Percentiles rank a stretch among this genome's conserved stretches.
phyloP scores from a whole-genome alignment of 78 protist species.

The Chrysochromulina tobinii region DNA sequence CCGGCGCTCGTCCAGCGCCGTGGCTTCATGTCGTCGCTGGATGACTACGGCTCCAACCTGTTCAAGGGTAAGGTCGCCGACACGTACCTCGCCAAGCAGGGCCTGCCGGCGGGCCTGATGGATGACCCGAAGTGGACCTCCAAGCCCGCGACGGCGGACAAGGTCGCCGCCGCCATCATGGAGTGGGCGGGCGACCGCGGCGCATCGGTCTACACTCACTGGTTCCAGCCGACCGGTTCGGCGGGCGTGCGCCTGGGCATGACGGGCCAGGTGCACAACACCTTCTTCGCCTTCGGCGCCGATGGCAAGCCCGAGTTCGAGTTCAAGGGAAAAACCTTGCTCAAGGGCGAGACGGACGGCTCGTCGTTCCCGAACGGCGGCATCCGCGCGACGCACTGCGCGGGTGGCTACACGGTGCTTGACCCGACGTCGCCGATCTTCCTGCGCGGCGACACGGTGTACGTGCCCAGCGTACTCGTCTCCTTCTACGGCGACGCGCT shows the following conservation, averaged over 20 bases:
- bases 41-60: slow-evolving; percentile 5
- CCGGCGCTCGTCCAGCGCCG: too few species aligned
- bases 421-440: slow-evolving; percentile 85
- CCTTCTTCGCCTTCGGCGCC: slow-evolving; percentile 37
- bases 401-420: slow-evolving; percentile 84
- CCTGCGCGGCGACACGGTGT: slow-evolving; percentile 59
- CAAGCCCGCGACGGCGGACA: slow-evolving; percentile 6
- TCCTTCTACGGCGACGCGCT: slow-evolving; percentile 81
- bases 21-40: background rate
- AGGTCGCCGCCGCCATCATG: slow-evolving; percentile 74
- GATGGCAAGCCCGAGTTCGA: slow-evolving; percentile 59
- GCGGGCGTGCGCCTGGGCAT: slow-evolving; percentile 40
- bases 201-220: slow-evolving; percentile 82
- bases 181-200: slow-evolving; percentile 87
- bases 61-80: slow-evolving; percentile 47
- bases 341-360: slow-evolving; percentile 90
- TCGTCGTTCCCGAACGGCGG: slow-evolving; percentile 92
- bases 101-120: slow-evolving; percentile 27
- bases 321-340: slow-evolving; percentile 70
- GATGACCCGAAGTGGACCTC: background rate
- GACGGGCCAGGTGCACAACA: slow-evolving; percentile 45
- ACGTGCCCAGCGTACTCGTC: slow-evolving; percentile 75
- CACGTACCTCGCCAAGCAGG: slow-evolving; percentile 14
- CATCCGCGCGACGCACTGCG: slow-evolving; percentile 84
- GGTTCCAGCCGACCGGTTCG: slow-evolving; percentile 77